Evolutionary conservation across 192 early-diverging fungal genomes (phyloP).

Genomic region (Backusella parvicylindrica): DNA sequence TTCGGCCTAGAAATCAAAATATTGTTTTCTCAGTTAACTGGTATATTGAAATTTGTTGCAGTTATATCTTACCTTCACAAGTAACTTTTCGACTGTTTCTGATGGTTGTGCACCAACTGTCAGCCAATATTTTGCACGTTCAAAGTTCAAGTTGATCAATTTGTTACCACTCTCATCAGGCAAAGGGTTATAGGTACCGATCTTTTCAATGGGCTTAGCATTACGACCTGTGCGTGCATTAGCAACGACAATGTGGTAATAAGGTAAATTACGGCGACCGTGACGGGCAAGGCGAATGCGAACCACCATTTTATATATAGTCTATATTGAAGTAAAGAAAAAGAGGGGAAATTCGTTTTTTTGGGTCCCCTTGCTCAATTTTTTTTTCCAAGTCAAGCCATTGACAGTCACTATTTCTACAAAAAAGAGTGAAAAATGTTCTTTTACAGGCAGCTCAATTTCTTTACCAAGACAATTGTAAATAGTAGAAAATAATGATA

Average conservation of each 20-base stretch:
- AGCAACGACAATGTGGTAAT: conserved; percentile 93
- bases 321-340: background rate
- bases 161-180: conserved; percentile 76
- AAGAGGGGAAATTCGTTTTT: background rate
- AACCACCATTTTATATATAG: conserved; percentile 58
- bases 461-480: too few species aligned
- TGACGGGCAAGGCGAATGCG: conserved; percentile 88
- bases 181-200: conserved; percentile 90
- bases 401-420: background rate
- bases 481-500: too few species aligned
- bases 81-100: conserved; percentile 83
- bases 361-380: background rate
- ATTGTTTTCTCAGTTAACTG: background rate
- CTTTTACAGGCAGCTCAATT: too few species aligned
- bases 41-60: background rate
- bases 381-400: background rate
- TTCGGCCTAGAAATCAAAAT: conserved; percentile 20
- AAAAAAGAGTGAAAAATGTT: too few species aligned
- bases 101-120: conserved; percentile 94
- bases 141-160: conserved; percentile 81
- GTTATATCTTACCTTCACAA: conserved; percentile 64
- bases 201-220: conserved; percentile 85
- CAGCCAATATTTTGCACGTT: conserved; percentile 96
- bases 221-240: conserved; percentile 77
- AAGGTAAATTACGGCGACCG: conserved; percentile 84